phyloP scores from a whole-genome alignment of 2,329 filamentous ascomycete species.

The Chaetomiaceae sp. region DNA sequence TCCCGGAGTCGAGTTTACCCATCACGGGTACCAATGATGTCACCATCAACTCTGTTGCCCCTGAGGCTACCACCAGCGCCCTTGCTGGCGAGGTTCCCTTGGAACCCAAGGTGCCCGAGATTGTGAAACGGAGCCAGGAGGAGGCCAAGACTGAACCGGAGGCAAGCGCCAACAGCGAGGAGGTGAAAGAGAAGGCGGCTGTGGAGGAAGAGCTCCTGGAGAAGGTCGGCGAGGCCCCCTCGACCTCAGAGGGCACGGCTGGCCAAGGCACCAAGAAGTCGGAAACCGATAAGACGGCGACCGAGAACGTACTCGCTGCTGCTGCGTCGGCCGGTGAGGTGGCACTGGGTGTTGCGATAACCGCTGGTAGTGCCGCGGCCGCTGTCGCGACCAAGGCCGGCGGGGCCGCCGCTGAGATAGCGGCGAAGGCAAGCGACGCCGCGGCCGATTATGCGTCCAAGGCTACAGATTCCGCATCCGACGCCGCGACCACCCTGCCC shows the following conservation, averaged over 20 bases:
- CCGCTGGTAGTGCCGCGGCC: conserved; percentile 33
- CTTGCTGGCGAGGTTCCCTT: conserved; percentile 66
- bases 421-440: conserved; percentile 6
- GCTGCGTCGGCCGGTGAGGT: conserved; percentile 42
- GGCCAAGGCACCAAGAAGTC: conserved; percentile 51
- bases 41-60: conserved; percentile 48
- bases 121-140: conserved; percentile 69
- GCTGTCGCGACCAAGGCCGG: conserved; percentile 12
- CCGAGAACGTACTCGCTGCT: conserved; percentile 39
- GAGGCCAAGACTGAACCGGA: conserved; percentile 62
- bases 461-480: conserved; percentile 31
- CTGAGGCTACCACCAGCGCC: conserved; percentile 62
- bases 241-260: conserved; percentile 53
- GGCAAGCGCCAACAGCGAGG: conserved; percentile 60
- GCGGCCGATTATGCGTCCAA: conserved; percentile 6
- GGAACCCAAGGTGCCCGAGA: conserved; percentile 50
- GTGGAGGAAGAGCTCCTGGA: conserved; percentile 67
- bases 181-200: conserved; percentile 66
- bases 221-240: conserved; percentile 58
- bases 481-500: conserved; percentile 46
- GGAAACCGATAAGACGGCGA: conserved; percentile 41
- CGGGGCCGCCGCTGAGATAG: conserved; percentile 4
- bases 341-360: conserved; percentile 30
- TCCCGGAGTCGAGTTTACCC: conserved; percentile 79
- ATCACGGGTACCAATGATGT: conserved; percentile 45